Base-by-base conservation (phyloP, 257 asterid species). In the Buddleja alternifolia region DNA sequence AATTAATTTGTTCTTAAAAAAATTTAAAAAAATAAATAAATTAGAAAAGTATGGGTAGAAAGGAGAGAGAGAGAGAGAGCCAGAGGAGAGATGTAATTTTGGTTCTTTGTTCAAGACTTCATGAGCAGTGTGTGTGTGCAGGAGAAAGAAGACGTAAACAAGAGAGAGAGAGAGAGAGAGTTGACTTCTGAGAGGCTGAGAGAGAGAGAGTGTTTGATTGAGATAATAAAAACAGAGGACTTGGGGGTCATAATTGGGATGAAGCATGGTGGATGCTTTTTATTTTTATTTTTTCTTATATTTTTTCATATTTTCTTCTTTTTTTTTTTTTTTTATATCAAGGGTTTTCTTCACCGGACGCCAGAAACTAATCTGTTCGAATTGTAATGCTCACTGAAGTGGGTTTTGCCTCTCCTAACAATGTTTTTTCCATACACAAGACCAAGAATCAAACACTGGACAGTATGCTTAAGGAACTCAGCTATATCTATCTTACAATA, bases 171-270 rank as follows among this genome's bases (percentile, higher is more conserved):
- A 62, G 68, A 56, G 73, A 52, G 66, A 63, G 78, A 80, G 96
- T 86, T 88, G 96, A 88, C 96, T 86, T 90, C 69, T n/a, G n/a
- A n/a, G n/a, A n/a, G n/a, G n/a, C n/a, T n/a, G n/a, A n/a, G 16
- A 73, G 3, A 20, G 61, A 50, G 61, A 23, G 57, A 15, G 73
- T 62, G 83, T 81, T 77, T 82, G 88, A 84, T 83, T 70, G 87
- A 65, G 86, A 68, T 67, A 80, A 76, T 78, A 73, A 87, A 82
- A 69, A 75, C 78, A 81, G 77, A 52, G 46, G 77, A 63, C 79
- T 71, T n/a, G 71, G 64, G 78, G 56, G 69, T 76, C 75, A 71
- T 34, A 72, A 39, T 68, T 32, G 24, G 77, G 69, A 29, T 29
- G 3, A 29, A 29, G 34, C 34, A 1, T 29, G 34, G 34, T 29